These are phyloP conservation scores for Solanum aculeatissimum DNA, from an alignment of 305 asterid genomes.

Conservation along the genomic window DNA sequence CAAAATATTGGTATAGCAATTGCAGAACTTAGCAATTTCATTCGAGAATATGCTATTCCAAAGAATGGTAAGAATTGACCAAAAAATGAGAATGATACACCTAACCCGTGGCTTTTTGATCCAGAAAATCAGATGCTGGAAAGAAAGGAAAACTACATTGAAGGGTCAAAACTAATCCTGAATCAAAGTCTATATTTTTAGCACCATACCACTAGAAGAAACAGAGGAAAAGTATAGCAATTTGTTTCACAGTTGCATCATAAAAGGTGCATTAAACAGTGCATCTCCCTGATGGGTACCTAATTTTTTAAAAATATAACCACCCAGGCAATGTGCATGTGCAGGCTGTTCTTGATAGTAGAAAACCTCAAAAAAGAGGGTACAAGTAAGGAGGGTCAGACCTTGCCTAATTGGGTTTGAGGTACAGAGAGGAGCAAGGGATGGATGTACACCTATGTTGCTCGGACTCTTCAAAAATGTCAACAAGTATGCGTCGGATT, in stretches of 20 bases:
- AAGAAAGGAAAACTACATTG: background rate
- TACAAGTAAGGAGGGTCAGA: background rate
- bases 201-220: background rate
- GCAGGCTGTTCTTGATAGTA: background rate
- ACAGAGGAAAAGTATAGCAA: background rate
- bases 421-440: background rate
- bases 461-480: too few species aligned
- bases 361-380: background rate
- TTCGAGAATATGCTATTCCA: background rate
- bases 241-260: background rate
- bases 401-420: background rate
- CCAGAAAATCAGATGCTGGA: background rate
- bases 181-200: background rate
- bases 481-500: too few species aligned
- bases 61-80: background rate
- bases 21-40: background rate
- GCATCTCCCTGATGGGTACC: background rate
- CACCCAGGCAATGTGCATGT: background rate
- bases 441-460: too few species aligned
- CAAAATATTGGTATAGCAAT: background rate
- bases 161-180: background rate
- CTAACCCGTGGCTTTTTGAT: background rate
- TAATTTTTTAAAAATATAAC: background rate
- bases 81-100: background rate
- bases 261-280: background rate